These are phyloP conservation scores for Amphirosellinia nigrospora DNA, from an alignment of 495 filamentous ascomycete species.

Conservation along the genomic window DNA sequence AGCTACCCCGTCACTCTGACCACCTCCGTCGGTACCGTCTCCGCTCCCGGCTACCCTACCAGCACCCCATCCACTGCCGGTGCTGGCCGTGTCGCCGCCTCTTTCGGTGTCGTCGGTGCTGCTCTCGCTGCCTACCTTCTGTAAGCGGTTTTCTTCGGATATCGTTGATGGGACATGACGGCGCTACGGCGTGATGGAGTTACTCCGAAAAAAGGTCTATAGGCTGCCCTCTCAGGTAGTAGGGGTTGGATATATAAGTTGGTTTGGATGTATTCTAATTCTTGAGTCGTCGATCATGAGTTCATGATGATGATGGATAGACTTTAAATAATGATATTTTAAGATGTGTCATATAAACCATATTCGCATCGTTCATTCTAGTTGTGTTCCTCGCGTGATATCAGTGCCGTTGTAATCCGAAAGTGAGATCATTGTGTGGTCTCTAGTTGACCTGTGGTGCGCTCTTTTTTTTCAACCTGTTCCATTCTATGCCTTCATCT, in stretches of 20 bases:
- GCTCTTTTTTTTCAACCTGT: too few relatives aligned
- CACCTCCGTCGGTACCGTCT: conserved; percentile 26
- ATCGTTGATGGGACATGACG: conserved; percentile 5
- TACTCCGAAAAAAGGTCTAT: conserved; percentile 22
- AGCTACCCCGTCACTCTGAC: conserved; percentile 27
- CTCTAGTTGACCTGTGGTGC: too few relatives aligned
- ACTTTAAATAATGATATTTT: conserved; percentile 27
- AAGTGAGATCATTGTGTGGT: too few relatives aligned
- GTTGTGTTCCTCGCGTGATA: background rate
- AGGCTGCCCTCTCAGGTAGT: conserved; percentile 1
- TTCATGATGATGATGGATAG: conserved; percentile 27
- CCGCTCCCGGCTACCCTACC: conserved; percentile 19
- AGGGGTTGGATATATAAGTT: conserved; percentile 24
- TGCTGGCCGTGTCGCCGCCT: conserved; percentile 22
- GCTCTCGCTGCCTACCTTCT: conserved; percentile 24
- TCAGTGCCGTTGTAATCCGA: background rate
- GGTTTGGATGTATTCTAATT: conserved; percentile 29
- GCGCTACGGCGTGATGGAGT: conserved; percentile 15
- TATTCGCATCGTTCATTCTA: background rate
- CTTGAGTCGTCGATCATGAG: conserved; percentile 27
- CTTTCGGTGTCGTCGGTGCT: conserved; percentile 27
- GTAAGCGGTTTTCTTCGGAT: conserved; percentile 21
- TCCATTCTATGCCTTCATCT: too few relatives aligned
- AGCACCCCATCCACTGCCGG: conserved; percentile 24
- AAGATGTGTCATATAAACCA: conserved; percentile 11